Conservation (phyloP, 2,329 filamentous ascomycete species). For the Orbilia oligospora region DNA sequence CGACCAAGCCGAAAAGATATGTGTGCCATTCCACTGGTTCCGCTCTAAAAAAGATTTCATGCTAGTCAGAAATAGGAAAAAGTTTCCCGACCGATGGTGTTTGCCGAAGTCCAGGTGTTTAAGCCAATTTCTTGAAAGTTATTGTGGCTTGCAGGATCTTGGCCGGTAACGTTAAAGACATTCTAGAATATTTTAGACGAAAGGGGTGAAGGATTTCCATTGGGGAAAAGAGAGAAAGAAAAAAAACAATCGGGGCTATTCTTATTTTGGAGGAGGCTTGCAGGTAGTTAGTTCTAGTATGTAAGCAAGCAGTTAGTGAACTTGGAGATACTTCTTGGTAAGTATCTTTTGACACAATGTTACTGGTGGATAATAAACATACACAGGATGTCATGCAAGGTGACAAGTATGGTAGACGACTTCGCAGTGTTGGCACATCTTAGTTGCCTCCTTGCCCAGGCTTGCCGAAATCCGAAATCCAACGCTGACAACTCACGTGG, state of each 20-base stretch:
- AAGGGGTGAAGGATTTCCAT: background rate
- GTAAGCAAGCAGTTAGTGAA: too few relatives aligned
- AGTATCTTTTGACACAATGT: background rate
- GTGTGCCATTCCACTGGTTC: background rate
- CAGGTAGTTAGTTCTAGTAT: background rate
- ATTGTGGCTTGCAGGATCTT: slow-evolving; percentile 10
- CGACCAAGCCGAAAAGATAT: background rate
- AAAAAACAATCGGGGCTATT: background rate
- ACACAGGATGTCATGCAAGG: slow-evolving; percentile 5
- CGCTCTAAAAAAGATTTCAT: background rate
- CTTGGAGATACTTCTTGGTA: slow-evolving; percentile 10
- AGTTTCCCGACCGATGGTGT: slow-evolving; percentile 10
- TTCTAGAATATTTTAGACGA: slow-evolving; percentile 28
- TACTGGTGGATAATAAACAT: background rate
- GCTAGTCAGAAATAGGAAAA: slow-evolving; percentile 29
- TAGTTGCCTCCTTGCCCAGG: background rate
- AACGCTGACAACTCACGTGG: slow-evolving; percentile 8
- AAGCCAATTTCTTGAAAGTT: background rate
- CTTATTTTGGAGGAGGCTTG: slow-evolving; percentile 5
- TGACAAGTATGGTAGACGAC: background rate
- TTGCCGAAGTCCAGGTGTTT: background rate
- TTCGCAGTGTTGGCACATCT: background rate
- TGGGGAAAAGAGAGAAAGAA: background rate
- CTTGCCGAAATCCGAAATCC: slow-evolving; percentile 6
- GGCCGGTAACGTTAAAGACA: slow-evolving; percentile 9